Conservation (phyloP, 768 basidiomycete genomes). For the Lactarius tabidus region DNA sequence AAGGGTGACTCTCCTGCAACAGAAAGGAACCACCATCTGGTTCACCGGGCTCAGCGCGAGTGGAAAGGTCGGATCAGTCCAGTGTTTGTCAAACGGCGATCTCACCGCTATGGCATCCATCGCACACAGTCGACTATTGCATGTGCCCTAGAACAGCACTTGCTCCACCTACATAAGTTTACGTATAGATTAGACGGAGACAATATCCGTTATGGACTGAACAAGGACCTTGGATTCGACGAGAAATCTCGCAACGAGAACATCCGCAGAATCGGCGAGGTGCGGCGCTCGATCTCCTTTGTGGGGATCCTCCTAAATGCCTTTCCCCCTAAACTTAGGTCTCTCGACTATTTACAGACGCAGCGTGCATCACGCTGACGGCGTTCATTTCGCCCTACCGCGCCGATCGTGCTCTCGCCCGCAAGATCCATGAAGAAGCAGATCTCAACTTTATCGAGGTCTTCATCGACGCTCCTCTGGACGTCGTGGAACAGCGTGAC, state of each 20-base stretch:
- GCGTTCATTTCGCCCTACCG: constrained; percentile 99
- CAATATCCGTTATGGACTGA: constrained; percentile 91
- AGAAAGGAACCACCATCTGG: constrained; percentile 46
- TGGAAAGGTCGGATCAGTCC: constrained; percentile 64
- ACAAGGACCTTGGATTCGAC: constrained; percentile 94
- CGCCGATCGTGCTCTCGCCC: constrained; percentile 76
- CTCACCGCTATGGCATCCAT: background rate
- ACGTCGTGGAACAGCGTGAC: constrained; percentile 86
- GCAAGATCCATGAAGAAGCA: constrained; percentile 72
- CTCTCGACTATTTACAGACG: constrained; percentile 88
- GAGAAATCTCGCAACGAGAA: constrained; percentile 91
- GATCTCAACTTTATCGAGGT: constrained; percentile 88
- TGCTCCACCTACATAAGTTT: constrained; percentile 81
- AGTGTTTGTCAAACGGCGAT: background rate
- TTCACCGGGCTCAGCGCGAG: constrained; percentile 93
- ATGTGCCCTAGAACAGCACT: constrained; percentile 93
- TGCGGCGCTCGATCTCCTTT: constrained; percentile 32
- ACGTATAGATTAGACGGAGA: constrained; percentile 94
- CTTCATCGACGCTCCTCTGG: constrained; percentile 87
- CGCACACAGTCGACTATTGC: constrained; percentile 84
- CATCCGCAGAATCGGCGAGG: constrained; percentile 96
- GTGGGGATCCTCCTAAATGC: background rate
- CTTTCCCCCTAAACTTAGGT: constrained; percentile 51
- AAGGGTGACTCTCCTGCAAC: constrained; percentile 11
- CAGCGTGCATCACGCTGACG: constrained; percentile 81